phyloP scores from a whole-genome alignment of 331 rosid genomes.

The Malus hybrid region DNA sequence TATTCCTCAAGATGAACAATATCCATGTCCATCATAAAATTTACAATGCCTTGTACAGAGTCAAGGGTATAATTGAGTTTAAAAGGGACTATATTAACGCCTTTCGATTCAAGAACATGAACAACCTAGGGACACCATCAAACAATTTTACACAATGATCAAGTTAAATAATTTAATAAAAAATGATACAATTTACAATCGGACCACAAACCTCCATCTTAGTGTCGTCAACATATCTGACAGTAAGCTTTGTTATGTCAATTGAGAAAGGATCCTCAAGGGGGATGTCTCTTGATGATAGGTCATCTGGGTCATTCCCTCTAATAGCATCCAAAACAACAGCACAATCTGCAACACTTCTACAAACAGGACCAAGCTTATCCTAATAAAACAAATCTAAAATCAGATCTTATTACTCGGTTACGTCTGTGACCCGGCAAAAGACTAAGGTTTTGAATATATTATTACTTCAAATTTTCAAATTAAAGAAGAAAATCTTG shows the following conservation, averaged over 20 bases:
- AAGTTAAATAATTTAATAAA: neutral
- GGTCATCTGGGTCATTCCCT: constrained; percentile 64
- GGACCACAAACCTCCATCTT: constrained; percentile 55
- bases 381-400: constrained; percentile 35
- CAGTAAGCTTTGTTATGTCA: constrained; percentile 52
- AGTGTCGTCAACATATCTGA: constrained; percentile 69
- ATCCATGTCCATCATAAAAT: constrained; percentile 74
- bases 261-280: constrained; percentile 61
- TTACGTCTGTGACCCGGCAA: too few relatives aligned
- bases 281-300: constrained; percentile 50
- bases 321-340: constrained; percentile 52
- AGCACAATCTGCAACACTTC: constrained; percentile 61
- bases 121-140: constrained; percentile 38
- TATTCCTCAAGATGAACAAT: too few relatives aligned
- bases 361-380: constrained; percentile 73
- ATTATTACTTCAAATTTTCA: neutral
- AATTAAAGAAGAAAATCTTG: neutral
- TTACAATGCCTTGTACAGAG: constrained; percentile 66
- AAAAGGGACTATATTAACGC: constrained; percentile 64
- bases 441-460: constrained; percentile 9
- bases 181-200: neutral
- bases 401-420: too few relatives aligned
- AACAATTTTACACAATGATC: neutral
- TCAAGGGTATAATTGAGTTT: constrained; percentile 57
- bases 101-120: constrained; percentile 49